Evolutionary conservation across 2,329 filamentous ascomycete species (phyloP).

Genomic region (Botrytis sinoallii): DNA sequence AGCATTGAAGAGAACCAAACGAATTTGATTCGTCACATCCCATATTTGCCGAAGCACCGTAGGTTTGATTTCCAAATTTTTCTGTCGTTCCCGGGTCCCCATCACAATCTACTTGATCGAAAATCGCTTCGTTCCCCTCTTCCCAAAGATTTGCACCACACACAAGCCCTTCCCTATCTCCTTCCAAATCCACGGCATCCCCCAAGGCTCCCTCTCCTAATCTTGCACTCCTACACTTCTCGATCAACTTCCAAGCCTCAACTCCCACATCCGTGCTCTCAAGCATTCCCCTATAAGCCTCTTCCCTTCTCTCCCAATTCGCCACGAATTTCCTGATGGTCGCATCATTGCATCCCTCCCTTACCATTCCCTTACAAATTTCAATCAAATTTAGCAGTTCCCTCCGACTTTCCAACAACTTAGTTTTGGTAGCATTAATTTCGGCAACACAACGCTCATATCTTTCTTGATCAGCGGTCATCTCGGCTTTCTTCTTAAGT

Average conservation of each 20-base stretch:
- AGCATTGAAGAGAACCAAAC: not conserved
- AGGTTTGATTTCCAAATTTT: not conserved
- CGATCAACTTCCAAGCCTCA: not conserved
- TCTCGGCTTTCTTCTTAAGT: conserved; percentile 9
- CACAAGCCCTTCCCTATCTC: too few relatives aligned
- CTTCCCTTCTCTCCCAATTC: conserved; percentile 7
- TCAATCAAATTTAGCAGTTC: not conserved
- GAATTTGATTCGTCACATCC: not conserved
- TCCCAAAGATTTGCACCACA: not conserved
- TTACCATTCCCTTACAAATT: conserved; percentile 2
- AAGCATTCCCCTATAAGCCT: conserved; percentile 4
- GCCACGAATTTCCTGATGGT: not conserved
- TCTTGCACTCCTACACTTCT: conserved; percentile 8
- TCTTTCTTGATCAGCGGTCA: not conserved
- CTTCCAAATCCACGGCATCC: not conserved
- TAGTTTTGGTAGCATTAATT: not conserved
- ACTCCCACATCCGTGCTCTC: not conserved
- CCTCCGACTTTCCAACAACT: not conserved
- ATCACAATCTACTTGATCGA: not conserved
- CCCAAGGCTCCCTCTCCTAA: not conserved
- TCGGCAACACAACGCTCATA: not conserved
- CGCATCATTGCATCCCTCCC: not conserved
- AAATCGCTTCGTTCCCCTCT: not conserved
- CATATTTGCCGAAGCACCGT: not conserved
- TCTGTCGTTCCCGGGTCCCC: not conserved